A percentile compares a stretch with the other conserved stretches of the same genome.
Evolutionary conservation across 345 rosid species (phyloP).

Genomic region (Viola odorata): DNA sequence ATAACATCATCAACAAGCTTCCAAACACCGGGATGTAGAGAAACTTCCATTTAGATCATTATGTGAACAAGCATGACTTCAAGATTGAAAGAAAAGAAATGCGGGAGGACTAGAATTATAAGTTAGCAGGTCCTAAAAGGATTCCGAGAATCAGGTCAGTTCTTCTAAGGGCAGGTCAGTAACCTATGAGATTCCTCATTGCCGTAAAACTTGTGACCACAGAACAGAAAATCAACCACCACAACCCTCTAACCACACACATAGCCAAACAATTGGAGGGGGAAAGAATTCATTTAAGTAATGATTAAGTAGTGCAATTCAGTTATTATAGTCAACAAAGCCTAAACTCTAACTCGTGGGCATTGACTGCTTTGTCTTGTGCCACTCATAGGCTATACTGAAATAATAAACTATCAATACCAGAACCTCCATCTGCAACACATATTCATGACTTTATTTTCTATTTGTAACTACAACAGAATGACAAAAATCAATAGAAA

Average conservation of each 20-base stretch:
- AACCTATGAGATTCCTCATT: too few species aligned
- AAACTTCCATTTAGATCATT: not conserved
- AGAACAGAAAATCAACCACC: too few species aligned
- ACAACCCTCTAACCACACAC: too few species aligned
- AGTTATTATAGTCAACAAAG: not conserved
- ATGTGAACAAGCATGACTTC: not conserved
- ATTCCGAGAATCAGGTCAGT: not conserved
- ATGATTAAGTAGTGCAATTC: not conserved
- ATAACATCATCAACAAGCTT: not conserved
- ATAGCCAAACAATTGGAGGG: too few species aligned
- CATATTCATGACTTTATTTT: too few species aligned
- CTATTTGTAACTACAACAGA: too few species aligned
- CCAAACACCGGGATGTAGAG: not conserved
- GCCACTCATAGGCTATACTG: not conserved
- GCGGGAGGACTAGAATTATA: not conserved
- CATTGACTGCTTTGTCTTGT: not conserved
- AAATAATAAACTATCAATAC: too few species aligned
- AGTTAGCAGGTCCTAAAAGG: not conserved
- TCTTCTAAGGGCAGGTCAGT: not conserved
- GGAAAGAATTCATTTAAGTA: not conserved
- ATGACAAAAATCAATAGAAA: not conserved
- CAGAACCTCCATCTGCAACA: too few species aligned
- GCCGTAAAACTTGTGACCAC: too few species aligned
- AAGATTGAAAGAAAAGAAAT: not conserved
- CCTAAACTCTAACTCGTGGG: not conserved